phyloP scores from a whole-genome alignment of 352 stramenopile species.

The Thalassiosira mediterranea region DNA sequence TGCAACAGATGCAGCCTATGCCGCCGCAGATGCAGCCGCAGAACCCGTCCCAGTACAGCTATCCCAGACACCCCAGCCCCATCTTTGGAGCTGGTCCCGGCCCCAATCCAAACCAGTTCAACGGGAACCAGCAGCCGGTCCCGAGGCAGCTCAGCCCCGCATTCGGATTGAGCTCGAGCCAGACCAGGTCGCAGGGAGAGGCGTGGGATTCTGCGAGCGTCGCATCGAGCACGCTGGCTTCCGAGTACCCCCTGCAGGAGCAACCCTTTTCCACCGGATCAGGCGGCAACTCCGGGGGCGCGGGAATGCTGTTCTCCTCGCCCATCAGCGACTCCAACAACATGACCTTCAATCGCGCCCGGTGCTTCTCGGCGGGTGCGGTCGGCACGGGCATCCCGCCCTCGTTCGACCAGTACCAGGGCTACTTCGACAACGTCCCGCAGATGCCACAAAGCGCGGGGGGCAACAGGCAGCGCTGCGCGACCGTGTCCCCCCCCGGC shows the following conservation, averaged over 20 bases:
- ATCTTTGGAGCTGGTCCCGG: slow-evolving; percentile 17
- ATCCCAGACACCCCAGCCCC: slow-evolving; percentile 31
- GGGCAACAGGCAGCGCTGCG: slow-evolving; percentile 58
- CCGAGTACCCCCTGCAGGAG: slow-evolving; percentile 58
- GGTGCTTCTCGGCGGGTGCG: slow-evolving; percentile 43
- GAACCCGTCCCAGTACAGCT: slow-evolving; percentile 10
- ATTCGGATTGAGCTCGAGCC: slow-evolving; percentile 1
- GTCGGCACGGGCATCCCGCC: slow-evolving; percentile 7
- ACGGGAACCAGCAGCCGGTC: not conserved
- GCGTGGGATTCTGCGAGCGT: slow-evolving; percentile 60
- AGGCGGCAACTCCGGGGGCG: not conserved
- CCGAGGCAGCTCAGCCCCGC: slow-evolving; percentile 23
- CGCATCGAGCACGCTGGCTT: slow-evolving; percentile 51
- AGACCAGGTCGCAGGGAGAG: slow-evolving; percentile 17
- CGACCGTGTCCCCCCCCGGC: slow-evolving; percentile 64
- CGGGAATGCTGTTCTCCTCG: slow-evolving; percentile 10
- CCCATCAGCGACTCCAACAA: slow-evolving; percentile 20
- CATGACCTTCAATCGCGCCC: slow-evolving; percentile 49
- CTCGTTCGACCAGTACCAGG: slow-evolving; percentile 17
- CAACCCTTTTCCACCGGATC: slow-evolving; percentile 5
- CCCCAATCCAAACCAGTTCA: slow-evolving; percentile 27
- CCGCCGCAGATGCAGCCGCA: slow-evolving; percentile 29
- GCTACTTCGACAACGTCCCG: slow-evolving; percentile 15
- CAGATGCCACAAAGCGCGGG: slow-evolving; percentile 1
- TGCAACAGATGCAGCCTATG: slow-evolving; percentile 7